These are phyloP conservation scores for Mycena crocata DNA, from an alignment of 768 basidiomycete genomes.

Conservation along the genomic window DNA sequence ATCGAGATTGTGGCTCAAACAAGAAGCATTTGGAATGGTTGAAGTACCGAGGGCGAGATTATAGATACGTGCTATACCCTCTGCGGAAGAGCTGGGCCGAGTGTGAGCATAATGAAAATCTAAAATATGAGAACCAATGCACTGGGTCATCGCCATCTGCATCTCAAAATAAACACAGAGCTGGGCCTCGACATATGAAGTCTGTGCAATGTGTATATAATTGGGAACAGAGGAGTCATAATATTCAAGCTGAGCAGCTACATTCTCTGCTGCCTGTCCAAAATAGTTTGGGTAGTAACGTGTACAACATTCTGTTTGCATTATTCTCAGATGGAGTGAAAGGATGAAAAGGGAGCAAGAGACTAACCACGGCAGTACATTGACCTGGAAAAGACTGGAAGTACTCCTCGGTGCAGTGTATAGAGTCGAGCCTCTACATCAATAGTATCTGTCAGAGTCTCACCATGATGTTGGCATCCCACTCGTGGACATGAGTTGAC, in stretches of 20 bases:
- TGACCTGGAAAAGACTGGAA: conserved; percentile 8
- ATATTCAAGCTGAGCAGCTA: neutral
- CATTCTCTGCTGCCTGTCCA: neutral
- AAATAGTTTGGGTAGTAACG: conserved; percentile 16
- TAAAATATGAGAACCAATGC: neutral
- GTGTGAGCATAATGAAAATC: neutral
- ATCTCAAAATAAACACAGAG: conserved; percentile 15
- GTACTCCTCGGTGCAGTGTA: neutral
- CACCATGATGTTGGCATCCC: too few relatives aligned
- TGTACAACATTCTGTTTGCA: neutral
- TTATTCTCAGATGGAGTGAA: neutral
- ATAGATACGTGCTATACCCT: neutral
- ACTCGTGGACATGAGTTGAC: too few relatives aligned
- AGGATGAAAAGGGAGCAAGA: too few relatives aligned
- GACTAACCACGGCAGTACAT: conserved; percentile 7
- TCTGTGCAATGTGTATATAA: conserved; percentile 5
- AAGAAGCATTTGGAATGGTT: neutral
- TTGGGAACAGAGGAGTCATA: conserved; percentile 1
- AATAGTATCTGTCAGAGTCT: too few relatives aligned
- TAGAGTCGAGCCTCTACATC: too few relatives aligned
- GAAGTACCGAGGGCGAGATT: neutral
- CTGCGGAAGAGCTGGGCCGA: neutral
- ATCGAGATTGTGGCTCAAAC: neutral
- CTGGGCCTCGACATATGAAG: neutral
- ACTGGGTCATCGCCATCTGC: conserved; percentile 16